phyloP scores from a whole-genome alignment of 2,329 filamentous ascomycete species.

The Canariomyces notabilis region DNA sequence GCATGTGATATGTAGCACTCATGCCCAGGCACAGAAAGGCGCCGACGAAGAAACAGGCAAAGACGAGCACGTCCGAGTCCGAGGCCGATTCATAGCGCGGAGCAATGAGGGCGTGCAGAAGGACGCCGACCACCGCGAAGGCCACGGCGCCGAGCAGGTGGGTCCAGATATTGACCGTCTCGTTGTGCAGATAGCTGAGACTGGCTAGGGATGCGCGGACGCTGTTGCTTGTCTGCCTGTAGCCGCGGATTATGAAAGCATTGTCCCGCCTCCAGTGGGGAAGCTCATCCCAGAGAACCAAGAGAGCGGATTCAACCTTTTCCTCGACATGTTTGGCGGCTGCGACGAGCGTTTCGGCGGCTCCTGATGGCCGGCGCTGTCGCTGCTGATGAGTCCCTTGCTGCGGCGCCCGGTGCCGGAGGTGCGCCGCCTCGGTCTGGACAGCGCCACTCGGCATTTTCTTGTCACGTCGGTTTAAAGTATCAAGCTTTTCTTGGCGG shows the following conservation, averaged over 20 bases:
- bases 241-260: conserved; percentile 49
- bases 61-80: conserved; percentile 61
- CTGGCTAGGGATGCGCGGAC: conserved; percentile 43
- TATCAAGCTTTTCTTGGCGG: background rate
- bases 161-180: conserved; percentile 60
- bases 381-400: background rate
- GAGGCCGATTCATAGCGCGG: conserved; percentile 63
- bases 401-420: background rate
- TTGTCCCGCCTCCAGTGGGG: conserved; percentile 58
- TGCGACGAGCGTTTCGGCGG: conserved; percentile 21
- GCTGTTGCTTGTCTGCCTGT: conserved; percentile 47
- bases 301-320: conserved; percentile 37
- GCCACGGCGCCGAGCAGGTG: conserved; percentile 60
- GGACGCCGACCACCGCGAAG: conserved; percentile 46
- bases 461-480: background rate
- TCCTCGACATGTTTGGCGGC: conserved; percentile 33
- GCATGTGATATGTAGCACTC: conserved; percentile 79
- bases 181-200: conserved; percentile 54
- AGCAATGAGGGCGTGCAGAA: conserved; percentile 53
- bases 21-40: conserved; percentile 69
- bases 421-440: background rate
- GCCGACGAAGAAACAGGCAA: conserved; percentile 74
- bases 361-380: conserved; percentile 18
- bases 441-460: background rate
- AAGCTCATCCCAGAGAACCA: conserved; percentile 55